Conservation (phyloP, 495 filamentous ascomycete species). For the Oidiodendron maius region DNA sequence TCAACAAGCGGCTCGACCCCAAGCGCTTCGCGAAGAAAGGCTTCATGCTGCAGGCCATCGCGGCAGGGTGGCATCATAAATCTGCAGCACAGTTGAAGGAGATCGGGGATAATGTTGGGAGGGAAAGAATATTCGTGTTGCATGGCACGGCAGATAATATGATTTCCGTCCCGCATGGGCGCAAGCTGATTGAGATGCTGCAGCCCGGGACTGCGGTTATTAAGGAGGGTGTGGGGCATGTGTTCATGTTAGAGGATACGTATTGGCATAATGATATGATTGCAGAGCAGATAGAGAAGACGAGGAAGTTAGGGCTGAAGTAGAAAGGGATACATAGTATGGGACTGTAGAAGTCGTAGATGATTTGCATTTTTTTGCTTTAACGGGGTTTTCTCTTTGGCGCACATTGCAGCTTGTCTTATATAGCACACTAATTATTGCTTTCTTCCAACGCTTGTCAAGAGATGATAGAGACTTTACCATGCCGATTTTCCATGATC, state of each 20-base stretch:
- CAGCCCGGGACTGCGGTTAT: slow-evolving; percentile 42
- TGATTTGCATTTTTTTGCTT: too few species aligned
- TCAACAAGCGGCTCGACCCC: slow-evolving; percentile 54
- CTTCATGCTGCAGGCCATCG: slow-evolving; percentile 71
- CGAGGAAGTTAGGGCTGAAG: not conserved
- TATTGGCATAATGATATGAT: slow-evolving; percentile 22
- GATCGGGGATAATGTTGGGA: slow-evolving; percentile 59
- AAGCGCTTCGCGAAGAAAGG: slow-evolving; percentile 54
- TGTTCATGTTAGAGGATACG: slow-evolving; percentile 21
- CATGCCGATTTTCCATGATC: too few species aligned
- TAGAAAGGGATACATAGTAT: too few species aligned
- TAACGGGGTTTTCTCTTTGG: too few species aligned
- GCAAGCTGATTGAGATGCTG: slow-evolving; percentile 48
- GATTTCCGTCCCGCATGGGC: slow-evolving; percentile 62
- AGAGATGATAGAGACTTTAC: too few species aligned
- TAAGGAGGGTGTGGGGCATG: slow-evolving; percentile 65
- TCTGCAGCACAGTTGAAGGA: slow-evolving; percentile 51
- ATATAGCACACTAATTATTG: too few species aligned
- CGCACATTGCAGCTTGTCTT: too few species aligned
- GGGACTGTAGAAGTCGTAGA: too few species aligned
- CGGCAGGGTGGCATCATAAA: slow-evolving; percentile 77
- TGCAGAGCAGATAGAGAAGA: slow-evolving; percentile 10
- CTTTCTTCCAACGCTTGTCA: too few species aligned
- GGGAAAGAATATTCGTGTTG: slow-evolving; percentile 65
- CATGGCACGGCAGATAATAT: slow-evolving; percentile 71